A percentile compares a stretch with the other conserved stretches of the same genome.
These are phyloP conservation scores for Boletus tylopilopsis DNA, from an alignment of 768 basidiomycete genomes.

Conservation along the genomic window DNA sequence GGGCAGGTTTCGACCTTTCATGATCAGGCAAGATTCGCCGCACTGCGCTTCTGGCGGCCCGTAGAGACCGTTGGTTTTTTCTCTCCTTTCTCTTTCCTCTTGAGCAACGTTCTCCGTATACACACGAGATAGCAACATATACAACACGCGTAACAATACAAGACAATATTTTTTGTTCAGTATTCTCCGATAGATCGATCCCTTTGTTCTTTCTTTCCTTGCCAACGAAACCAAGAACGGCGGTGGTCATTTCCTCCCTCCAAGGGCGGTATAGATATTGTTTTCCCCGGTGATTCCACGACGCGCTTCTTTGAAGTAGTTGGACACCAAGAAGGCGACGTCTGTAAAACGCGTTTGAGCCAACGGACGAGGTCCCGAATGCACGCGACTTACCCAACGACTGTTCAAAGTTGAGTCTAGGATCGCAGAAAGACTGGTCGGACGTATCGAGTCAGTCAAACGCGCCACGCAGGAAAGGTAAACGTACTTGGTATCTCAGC, in stretches of 20 bases:
- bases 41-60: background rate
- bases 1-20: slow-evolving; percentile 92
- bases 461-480: no score
- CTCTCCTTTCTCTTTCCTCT: background rate
- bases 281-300: slow-evolving; percentile 29
- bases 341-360: slow-evolving; percentile 38
- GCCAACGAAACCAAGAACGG: background rate
- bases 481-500: slow-evolving; percentile 78
- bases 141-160: slow-evolving; percentile 7
- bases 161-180: background rate
- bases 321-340: slow-evolving; percentile 82
- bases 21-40: slow-evolving; percentile 28
- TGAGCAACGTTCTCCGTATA: background rate
- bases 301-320: slow-evolving; percentile 72
- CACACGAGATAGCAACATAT: background rate
- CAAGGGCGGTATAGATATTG: slow-evolving; percentile 29
- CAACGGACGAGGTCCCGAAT: background rate
- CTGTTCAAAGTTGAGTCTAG: slow-evolving; percentile 90
- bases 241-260: slow-evolving; percentile 20
- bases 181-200: slow-evolving; percentile 19
- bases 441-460: background rate
- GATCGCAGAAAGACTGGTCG: slow-evolving; percentile 85
- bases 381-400: slow-evolving; percentile 65
- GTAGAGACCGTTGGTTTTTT: background rate
- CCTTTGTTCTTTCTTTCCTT: background rate